These are phyloP conservation scores for Rhynchosporium secalis DNA, from an alignment of 2,329 filamentous ascomycete species.

Conservation along the genomic window DNA sequence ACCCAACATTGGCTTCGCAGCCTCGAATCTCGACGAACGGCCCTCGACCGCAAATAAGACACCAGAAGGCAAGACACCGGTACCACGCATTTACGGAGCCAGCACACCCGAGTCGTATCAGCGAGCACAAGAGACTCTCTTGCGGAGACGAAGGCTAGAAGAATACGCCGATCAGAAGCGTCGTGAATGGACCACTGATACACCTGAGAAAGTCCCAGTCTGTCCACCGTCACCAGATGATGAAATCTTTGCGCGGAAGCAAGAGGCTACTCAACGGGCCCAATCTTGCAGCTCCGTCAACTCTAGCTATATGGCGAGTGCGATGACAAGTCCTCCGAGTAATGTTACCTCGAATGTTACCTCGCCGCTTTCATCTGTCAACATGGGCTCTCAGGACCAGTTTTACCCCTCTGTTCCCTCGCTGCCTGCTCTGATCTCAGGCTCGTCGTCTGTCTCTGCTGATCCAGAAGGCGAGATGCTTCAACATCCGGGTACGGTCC, in stretches of 20 bases:
- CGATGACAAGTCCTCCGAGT: slow-evolving; percentile 28
- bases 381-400: slow-evolving; percentile 45
- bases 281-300: slow-evolving; percentile 38
- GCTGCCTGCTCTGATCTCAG: slow-evolving; percentile 61
- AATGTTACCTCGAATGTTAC: slow-evolving; percentile 23
- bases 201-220: slow-evolving; percentile 34
- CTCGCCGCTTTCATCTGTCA: slow-evolving; percentile 46
- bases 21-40: slow-evolving; percentile 45
- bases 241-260: slow-evolving; percentile 39
- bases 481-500: slow-evolving; percentile 47
- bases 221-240: slow-evolving; percentile 51
- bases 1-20: slow-evolving; percentile 31
- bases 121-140: slow-evolving; percentile 40
- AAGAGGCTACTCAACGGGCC: slow-evolving; percentile 31
- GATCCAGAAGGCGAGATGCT: slow-evolving; percentile 63
- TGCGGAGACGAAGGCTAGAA: slow-evolving; percentile 40
- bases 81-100: slow-evolving; percentile 42
- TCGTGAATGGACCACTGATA: slow-evolving; percentile 28
- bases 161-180: slow-evolving; percentile 41
- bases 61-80: slow-evolving; percentile 43
- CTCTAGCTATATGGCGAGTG: slow-evolving; percentile 46
- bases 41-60: slow-evolving; percentile 51
- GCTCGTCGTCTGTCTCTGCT: slow-evolving; percentile 63
- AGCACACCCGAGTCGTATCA: slow-evolving; percentile 46
- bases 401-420: slow-evolving; percentile 62